Evolutionary conservation across 2,329 filamentous ascomycete genomes (phyloP), one percentile per base, ranked within the genome.

Genomic region (Beauveria scarabaeidicola): DNA sequence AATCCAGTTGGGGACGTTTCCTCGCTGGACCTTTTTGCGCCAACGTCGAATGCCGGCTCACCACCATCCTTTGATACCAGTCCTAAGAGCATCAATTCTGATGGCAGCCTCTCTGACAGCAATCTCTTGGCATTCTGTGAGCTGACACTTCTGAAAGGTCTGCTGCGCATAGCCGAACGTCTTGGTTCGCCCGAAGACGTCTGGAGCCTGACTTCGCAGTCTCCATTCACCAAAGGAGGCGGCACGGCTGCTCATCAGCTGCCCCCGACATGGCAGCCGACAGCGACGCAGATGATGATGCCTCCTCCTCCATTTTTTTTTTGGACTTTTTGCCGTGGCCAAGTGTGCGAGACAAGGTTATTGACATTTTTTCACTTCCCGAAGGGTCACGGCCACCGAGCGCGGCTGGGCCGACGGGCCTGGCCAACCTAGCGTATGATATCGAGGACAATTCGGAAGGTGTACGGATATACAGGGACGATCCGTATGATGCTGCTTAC

Each of bases 291-390:
- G 65, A 65, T 75, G 9, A 63, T 73, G 2, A 69, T 82, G 15
- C 77, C 80, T 1, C 82, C 85, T 62, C 82, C 85, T 63, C 81
- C 83, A 1, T 61, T 83, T 13, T 67, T 85, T 61, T 83, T 13
- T 67, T 85, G 11, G 82, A 86, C 66, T 69, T 84, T 29, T 68
- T 85, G 1, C 82, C 82, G 1, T 85, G 82, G 83, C 81, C 82
- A 1, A 70, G 66, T 19, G 77, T 79, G 40, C 74, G 82, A 8
- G 78, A 83, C 62, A 77, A 77, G 60, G 69, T 81, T 41, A 80
- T 86, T 63, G 73, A 73, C 62, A 70, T 84, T 36, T 72, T 85
- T 56, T 71, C 71, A 17, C 69, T 84, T 32, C 81, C 81, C 0
- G 73, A 75, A 2, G 68, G 75, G 36, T 63, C 75, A 41, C 76